Evolutionary conservation across 225 moss, liverwort and hornwort genomes (phyloP), one percentile per base, ranked within the genome.

Genomic region (Marchantia paleacea): DNA sequence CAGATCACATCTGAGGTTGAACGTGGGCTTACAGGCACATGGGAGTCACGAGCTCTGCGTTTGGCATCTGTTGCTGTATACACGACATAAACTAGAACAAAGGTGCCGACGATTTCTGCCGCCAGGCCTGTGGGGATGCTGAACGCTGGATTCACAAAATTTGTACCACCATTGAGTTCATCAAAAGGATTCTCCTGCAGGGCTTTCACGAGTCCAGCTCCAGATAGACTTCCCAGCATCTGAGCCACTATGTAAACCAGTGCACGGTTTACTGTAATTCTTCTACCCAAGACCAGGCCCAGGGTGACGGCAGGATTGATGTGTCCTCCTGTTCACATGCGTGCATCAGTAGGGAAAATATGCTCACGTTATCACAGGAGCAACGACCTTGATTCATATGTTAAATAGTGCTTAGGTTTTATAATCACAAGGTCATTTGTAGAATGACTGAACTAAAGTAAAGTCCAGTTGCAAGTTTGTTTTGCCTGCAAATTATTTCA

Each of bases 231-330:
- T 16, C 87, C 87, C 19, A 87, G 74, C 25, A 73, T n/a, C 69
- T 87, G 87, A 10, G 81, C 81, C 71, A 84, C 76, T 0, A 66
- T 22, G 61, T 82, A 87, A 24, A 84, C 2, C 29, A 87, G 72
- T 26, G 76, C 79, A 20, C 84, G 84, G 22, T 54, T n/a, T 0
- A 84, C 26, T 0, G 87, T 70, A 18, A 87, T 11, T 65, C 74
- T 82, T 30, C 80, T 80, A 30, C 57, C 80, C 18, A 87, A 79
- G 16, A 87, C 69, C 66, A 69, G 20, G 7, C 72, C 80, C 52
- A 87, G 82, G 5, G 84, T 80, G 20, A 87, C 82, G 7, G 87
- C 87, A 26, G 87, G 84, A 70, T 87, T 87, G 80, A 87, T 74
- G 71, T 87, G 87, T 19, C 87, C 87, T 15, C 84, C 87, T 87